These are phyloP conservation scores for Hysterangium stoloniferum DNA, from an alignment of 768 basidiomycete genomes.

Conservation along the genomic window DNA sequence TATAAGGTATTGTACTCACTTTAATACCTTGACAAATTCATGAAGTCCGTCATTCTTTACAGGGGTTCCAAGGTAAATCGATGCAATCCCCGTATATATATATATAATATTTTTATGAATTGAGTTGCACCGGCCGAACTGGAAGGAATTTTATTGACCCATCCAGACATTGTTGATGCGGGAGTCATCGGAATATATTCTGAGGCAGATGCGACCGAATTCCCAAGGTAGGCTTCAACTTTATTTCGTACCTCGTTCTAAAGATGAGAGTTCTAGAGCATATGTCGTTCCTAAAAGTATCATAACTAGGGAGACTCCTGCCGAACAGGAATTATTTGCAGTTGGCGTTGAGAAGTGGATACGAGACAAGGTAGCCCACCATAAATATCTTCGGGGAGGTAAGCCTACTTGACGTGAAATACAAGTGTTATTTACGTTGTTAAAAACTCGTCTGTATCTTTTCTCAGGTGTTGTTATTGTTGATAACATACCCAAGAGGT, in stretches of 20 bases:
- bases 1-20: background rate
- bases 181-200: slow-evolving; percentile 75
- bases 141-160: slow-evolving; percentile 10
- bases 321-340: slow-evolving; percentile 38
- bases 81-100: background rate
- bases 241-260: slow-evolving; percentile 32
- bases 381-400: slow-evolving; percentile 73
- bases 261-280: slow-evolving; percentile 19
- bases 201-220: slow-evolving; percentile 66
- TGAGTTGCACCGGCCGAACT: slow-evolving; percentile 22
- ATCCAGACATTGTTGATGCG: slow-evolving; percentile 39
- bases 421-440: background rate
- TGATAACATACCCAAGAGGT: slow-evolving; percentile 54
- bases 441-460: background rate
- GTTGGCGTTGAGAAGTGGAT: slow-evolving; percentile 56
- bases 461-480: slow-evolving; percentile 42
- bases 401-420: slow-evolving; percentile 8
- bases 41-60: background rate
- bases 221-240: slow-evolving; percentile 49
- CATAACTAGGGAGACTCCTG: slow-evolving; percentile 13
- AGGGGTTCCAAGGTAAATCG: slow-evolving; percentile 10
- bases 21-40: background rate
- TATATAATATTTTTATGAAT: background rate
- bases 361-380: slow-evolving; percentile 52
- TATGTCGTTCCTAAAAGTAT: slow-evolving; percentile 27